phyloP scores from a whole-genome alignment of 257 asterid genomes.

The Scutellaria galericulata region DNA sequence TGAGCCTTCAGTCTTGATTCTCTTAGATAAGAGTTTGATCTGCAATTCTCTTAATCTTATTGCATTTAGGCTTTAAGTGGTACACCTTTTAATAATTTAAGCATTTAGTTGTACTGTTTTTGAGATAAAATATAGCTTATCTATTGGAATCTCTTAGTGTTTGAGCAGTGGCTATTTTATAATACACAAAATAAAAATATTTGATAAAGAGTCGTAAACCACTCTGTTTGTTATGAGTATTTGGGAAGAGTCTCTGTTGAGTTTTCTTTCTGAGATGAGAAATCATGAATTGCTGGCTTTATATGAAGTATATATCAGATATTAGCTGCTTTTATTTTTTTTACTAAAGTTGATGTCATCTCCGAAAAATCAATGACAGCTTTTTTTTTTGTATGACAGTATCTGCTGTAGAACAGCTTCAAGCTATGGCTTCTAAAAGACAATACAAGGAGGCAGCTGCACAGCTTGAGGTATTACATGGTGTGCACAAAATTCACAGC shows the following conservation, averaged over 20 bases:
- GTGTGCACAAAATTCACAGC: constrained; percentile 36
- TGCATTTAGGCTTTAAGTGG: constrained; percentile 17
- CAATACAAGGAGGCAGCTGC: constrained; percentile 99
- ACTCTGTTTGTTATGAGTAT: background rate
- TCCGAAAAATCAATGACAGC: constrained; percentile 14
- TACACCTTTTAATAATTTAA: background rate
- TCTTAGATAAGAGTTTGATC: constrained; percentile 31
- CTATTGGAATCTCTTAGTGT: background rate
- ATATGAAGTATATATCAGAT: background rate
- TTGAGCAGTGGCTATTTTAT: constrained; percentile 23
- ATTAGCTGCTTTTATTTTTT: constrained; percentile 21
- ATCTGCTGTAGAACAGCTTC: constrained; percentile 98
- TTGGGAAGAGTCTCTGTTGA: too few relatives aligned
- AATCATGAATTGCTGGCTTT: constrained; percentile 14
- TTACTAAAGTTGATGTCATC: constrained; percentile 15
- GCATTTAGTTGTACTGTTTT: constrained; percentile 3
- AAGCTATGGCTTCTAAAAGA: constrained; percentile 95
- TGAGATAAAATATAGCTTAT: constrained; percentile 25
- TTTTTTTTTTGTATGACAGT: constrained; percentile 53
- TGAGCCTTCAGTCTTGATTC: constrained; percentile 46
- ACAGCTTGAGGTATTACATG: constrained; percentile 84
- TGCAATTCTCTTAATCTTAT: constrained; percentile 17
- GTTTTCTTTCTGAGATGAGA: constrained; percentile 5
- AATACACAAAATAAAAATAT: background rate
- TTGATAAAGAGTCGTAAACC: background rate